Base-by-base conservation (phyloP, 805 yeast genomes). In the Yamadazyma sp. region DNA sequence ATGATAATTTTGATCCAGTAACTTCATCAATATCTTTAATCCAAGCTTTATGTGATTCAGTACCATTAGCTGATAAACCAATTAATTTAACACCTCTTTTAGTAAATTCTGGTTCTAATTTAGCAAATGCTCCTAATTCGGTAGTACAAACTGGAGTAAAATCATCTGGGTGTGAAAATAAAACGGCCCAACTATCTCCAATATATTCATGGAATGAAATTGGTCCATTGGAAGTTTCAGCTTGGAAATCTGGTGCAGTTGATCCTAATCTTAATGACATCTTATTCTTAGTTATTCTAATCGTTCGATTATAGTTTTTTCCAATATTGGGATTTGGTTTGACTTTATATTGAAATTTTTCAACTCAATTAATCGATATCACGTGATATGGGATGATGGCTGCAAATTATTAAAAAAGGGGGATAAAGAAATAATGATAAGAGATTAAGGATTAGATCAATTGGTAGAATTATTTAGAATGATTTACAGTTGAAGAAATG, bases 141-240 rank as follows among this genome's bases (percentile, higher is more conserved):
- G 96, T 88, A 55, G 96, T 89, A 66, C 97, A 88, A 37, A 88
- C 96, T 31, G 97, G 97, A 13, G 97, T 88, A 74, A 86, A 89
- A 63, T 88, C 97, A 37, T 88, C 96, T 44, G 97, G 97, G 64
- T 88, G 97, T 17, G 95, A 85, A 69, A 88, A 88, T 55, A 88
- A 71, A 33, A 88, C 80, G 31, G 82, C 80, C 97, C 97, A 88
- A 30, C 81, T 75, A 65, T 83, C 78, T 31, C 91, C 91, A 50
- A 87, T 71, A 72, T 72, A 88, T 43, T 89, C 81, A 69, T 88
- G 95, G 79, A 88, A 88, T 48, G 85, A 78, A 56, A 88, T 78
- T 45, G 77, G 76, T 39, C 97, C 97, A 45, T 71, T 72, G 40
- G 96, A 85, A 38, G 95, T 78, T 46, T 77, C 78, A 40, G 95